These are phyloP conservation scores for Bryoerythrophyllum caledonicum DNA, from an alignment of 225 moss, liverwort and hornwort species.

Conservation along the genomic window DNA sequence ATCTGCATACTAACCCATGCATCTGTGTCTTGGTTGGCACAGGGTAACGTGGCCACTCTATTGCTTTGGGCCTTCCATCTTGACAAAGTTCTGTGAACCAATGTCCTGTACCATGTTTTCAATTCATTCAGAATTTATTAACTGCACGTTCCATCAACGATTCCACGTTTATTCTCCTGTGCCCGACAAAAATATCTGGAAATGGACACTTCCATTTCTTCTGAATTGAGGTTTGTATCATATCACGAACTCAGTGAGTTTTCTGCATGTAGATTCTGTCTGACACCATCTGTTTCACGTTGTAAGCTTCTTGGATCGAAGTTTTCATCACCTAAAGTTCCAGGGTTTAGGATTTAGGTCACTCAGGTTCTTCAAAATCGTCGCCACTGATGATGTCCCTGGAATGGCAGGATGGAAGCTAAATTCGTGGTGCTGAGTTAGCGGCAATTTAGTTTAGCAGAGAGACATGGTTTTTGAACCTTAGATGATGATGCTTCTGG, in stretches of 20 bases:
- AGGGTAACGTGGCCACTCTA: slow-evolving; percentile 5
- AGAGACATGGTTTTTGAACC: background rate
- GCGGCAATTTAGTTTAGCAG: background rate
- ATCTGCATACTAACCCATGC: background rate
- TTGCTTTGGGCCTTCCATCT: background rate
- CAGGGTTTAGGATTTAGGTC: too few relatives aligned
- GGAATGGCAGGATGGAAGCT: slow-evolving; percentile 13
- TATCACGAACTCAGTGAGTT: background rate
- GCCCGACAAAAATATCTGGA: background rate
- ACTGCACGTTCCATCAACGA: slow-evolving; percentile 1
- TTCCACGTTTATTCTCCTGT: background rate
- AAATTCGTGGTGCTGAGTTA: background rate
- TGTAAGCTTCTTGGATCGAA: background rate
- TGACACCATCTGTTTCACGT: background rate
- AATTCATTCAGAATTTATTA: background rate
- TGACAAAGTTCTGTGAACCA: slow-evolving; percentile 15
- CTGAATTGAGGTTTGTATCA: slow-evolving; percentile 14
- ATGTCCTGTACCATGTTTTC: slow-evolving; percentile 22
- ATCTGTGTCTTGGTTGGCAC: slow-evolving; percentile 1
- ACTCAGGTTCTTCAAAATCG: too few relatives aligned
- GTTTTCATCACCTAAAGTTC: background rate
- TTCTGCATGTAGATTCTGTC: background rate
- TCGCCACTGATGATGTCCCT: background rate
- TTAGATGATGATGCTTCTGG: background rate
- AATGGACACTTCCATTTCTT: background rate